Base-by-base conservation (phyloP, 2,329 filamentous ascomycete genomes). In the Lithohypha guttulata region DNA sequence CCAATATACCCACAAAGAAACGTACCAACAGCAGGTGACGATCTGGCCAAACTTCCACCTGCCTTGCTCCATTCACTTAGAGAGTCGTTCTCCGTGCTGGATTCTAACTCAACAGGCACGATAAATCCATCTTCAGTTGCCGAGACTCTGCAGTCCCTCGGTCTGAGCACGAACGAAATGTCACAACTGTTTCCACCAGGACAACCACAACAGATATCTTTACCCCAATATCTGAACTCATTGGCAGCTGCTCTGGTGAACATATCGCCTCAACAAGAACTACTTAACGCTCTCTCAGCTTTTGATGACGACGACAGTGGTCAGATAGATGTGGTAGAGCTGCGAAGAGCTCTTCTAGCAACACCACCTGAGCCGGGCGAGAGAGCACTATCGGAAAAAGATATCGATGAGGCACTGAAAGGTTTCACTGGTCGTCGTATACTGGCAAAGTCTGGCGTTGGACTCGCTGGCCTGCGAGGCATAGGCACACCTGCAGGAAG, bases 291-390 rank as follows among this genome's bases (percentile, higher is more conserved):
- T 0, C 89, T 98, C 51, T 85, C 85, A 2, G 91, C 91, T 0
- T 96, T 96, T 56, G 91, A 98, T 55, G 84, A 93, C 46, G 86
- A 93, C 47, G 91, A 98, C 57, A 91, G 83, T 53, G 91, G 91
- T 2, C 86, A 95, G 60, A 77, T 96, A 26, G 86, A 96, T 55
- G 64, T 93, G 14, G 72, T 66, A 0, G 85, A 94, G 59, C 63
- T 98, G 46, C 77, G 82, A 31, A 84, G 91, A 51, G 85, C 89
- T 0, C 60, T 98, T 30, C 62, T 95, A 27, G 75, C 86, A 49
- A 94, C 86, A 1, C 77, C 78, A 0, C 84, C 85, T 0, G 85
- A 93, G 50, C 69, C 74, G 0, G 84, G 83, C 26, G 69, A 69
- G 57, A 66, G 65, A 26, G 61, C 71, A 0, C 60, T 93, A 47